These are phyloP conservation scores for Novymonas esmeraldas DNA, from an alignment of 208 protist genomes.

Conservation along the genomic window DNA sequence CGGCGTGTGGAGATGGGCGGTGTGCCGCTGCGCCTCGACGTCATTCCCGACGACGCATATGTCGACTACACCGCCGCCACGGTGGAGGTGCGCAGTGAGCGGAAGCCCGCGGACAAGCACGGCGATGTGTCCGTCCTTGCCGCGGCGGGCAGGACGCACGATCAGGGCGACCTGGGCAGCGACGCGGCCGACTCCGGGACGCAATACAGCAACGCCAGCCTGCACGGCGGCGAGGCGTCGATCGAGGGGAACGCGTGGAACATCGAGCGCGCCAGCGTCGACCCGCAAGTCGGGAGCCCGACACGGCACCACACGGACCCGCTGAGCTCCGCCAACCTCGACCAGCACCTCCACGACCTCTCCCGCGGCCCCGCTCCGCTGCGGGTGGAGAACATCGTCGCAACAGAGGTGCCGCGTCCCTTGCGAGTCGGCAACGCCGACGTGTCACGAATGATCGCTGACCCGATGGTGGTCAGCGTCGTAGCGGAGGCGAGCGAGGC, in stretches of 20 bases:
- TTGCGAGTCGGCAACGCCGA: slow-evolving; percentile 1
- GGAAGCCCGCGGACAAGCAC: background rate
- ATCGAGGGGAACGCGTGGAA: slow-evolving; percentile 39
- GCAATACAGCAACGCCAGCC: slow-evolving; percentile 22
- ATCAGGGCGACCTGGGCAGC: slow-evolving; percentile 24
- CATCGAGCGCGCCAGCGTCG: slow-evolving; percentile 40
- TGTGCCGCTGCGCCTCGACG: slow-evolving; percentile 51
- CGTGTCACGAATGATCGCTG: slow-evolving; percentile 4
- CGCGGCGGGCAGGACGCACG: slow-evolving; percentile 11
- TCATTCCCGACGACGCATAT: slow-evolving; percentile 27
- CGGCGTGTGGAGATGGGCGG: slow-evolving; percentile 29
- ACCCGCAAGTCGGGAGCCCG: slow-evolving; percentile 33
- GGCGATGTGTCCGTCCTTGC: slow-evolving; percentile 24
- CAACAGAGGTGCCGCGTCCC: background rate
- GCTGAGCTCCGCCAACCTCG: slow-evolving; percentile 50
- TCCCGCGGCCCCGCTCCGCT: slow-evolving; percentile 45
- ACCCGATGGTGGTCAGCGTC: slow-evolving; percentile 28
- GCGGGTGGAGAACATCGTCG: slow-evolving; percentile 45
- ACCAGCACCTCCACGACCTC: slow-evolving; percentile 54
- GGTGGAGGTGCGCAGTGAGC: background rate
- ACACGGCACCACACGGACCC: slow-evolving; percentile 31
- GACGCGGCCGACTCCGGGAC: slow-evolving; percentile 20
- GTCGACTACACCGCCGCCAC: slow-evolving; percentile 16
- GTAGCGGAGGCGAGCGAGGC: slow-evolving; percentile 50
- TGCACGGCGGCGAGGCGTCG: slow-evolving; percentile 13